Conservation (phyloP, 805 yeast genomes). For the Candida suzukii region DNA sequence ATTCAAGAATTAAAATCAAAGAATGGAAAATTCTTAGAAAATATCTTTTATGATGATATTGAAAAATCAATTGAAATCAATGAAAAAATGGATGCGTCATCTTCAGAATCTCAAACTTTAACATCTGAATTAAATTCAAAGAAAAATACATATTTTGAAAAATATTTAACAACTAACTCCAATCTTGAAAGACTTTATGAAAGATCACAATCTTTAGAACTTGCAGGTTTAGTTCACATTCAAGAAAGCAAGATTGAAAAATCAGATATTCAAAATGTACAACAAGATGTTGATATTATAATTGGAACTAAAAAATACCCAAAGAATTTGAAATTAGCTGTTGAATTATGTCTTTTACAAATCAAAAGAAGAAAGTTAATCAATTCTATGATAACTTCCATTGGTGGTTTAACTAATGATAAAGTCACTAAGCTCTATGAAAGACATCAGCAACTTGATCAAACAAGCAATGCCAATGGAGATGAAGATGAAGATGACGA, state of each 20-base stretch:
- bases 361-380: constrained; percentile 31
- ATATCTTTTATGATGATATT: constrained; percentile 8
- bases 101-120: not conserved
- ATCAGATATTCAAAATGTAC: constrained; percentile 1
- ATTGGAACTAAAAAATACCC: not conserved
- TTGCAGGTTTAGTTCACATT: constrained; percentile 51
- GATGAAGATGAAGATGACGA: constrained; percentile 30
- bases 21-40: constrained; percentile 11
- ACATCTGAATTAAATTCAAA: not conserved
- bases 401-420: constrained; percentile 10
- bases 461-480: not conserved
- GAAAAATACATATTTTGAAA: not conserved
- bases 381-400: constrained; percentile 11
- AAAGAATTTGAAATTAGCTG: constrained; percentile 22
- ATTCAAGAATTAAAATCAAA: constrained; percentile 22
- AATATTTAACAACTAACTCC: not conserved
- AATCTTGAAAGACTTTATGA: constrained; percentile 36
- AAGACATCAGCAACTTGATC: not conserved
- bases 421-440: not conserved
- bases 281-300: constrained; percentile 6
- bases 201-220: constrained; percentile 54
- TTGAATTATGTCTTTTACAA: constrained; percentile 33
- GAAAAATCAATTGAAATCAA: not conserved
- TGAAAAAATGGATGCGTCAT: not conserved
- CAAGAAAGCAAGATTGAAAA: constrained; percentile 30